A percentile compares a stretch with the other conserved stretches of the same genome.
Evolutionary conservation across 179 eudicot species (phyloP).

Genomic region (Spinacia oleracea): DNA sequence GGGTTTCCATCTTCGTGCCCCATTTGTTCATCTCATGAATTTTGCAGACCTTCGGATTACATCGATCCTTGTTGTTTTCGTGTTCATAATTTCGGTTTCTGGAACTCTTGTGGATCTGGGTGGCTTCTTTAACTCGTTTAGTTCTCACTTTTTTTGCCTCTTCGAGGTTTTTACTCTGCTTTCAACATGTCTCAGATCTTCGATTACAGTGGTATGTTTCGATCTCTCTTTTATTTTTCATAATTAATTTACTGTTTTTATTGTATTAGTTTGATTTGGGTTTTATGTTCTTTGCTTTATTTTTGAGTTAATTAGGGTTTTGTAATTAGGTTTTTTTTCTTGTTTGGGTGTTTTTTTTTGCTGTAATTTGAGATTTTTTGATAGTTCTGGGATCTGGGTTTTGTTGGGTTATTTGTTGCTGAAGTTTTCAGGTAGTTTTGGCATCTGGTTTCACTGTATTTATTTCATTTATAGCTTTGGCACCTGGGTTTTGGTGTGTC

Average conservation of each 20-base stretch:
- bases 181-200: constrained; percentile 23
- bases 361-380: background rate
- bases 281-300: background rate
- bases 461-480: background rate
- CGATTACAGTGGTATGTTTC: constrained; percentile 11
- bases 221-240: background rate
- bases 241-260: background rate
- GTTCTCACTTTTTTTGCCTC: constrained; percentile 14
- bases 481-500: background rate
- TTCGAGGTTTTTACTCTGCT: constrained; percentile 12
- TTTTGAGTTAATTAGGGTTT: background rate
- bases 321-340: background rate
- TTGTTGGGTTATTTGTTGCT: background rate
- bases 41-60: background rate
- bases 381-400: background rate
- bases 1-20: constrained; percentile 9
- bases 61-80: constrained; percentile 5
- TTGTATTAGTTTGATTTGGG: background rate
- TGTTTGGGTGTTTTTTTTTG: background rate
- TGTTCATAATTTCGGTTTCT: constrained; percentile 1
- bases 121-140: constrained; percentile 6
- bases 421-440: background rate
- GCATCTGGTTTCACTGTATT: background rate
- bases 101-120: constrained; percentile 11
- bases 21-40: constrained; percentile 9